Base-by-base conservation (phyloP, 352 stramenopile genomes). In the Globisporangium uncinulatum region DNA sequence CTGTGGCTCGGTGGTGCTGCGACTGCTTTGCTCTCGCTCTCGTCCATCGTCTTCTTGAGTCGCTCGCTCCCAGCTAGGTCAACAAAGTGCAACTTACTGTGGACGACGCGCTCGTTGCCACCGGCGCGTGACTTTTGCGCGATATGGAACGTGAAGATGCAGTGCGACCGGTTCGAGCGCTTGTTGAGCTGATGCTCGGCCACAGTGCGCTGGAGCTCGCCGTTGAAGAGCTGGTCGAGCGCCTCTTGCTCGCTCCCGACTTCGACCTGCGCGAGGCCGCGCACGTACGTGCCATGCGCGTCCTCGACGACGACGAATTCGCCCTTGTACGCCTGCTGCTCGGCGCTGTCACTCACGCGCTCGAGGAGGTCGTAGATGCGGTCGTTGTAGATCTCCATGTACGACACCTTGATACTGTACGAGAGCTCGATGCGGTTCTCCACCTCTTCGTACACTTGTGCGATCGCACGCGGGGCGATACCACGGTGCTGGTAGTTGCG, bases 331-430 rank as follows among this genome's bases (percentile, higher is more conserved):
- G 21, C 17, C 3, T 61, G 62, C 3, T 61, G 62, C 21, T 20
- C 36, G 15, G 63, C 41, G 41, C 60, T 51, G 50, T 73, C 67
- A 3, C 32, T 46, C 11, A 69, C 66, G 42, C 46, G 42, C 55
- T 72, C 69, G 3, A 98, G 72, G 7, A 98, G 63, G 63, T 98
- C 93, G 67, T 92, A 97, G 54, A 98, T 97, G 31, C 83, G 83
- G 55, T 98, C 94, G 67, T 98, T 98, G 66, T 98, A 98, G 62
- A 98, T 98, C 73, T 98, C 94, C 80, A 98, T 92, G 76, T 98
- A 98, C 50, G 89, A 97, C 50, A 89, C 87, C 21, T 71, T 73
- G 34, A 98, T 76, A 1, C 59, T 73, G 61, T 95, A 98, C 49
- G 89, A 81, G 36, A 93, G 79, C 62, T 98, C 92, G 43, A 92